phyloP scores from a whole-genome alignment of 2,329 filamentous ascomycete genomes.

The Aspergillus spinulosporus region DNA sequence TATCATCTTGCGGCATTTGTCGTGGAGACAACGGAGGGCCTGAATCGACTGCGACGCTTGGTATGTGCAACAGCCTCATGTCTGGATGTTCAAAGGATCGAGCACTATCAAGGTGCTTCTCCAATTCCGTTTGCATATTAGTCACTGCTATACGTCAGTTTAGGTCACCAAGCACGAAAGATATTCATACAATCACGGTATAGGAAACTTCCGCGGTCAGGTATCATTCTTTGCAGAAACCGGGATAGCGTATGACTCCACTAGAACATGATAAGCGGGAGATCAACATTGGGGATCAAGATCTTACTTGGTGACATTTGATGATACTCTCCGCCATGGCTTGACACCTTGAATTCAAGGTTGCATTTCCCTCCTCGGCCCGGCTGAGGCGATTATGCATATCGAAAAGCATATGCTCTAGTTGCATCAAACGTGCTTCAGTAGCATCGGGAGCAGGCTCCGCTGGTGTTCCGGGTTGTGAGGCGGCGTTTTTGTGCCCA shows the following conservation, averaged over 20 bases:
- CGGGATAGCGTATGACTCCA: constrained; percentile 84
- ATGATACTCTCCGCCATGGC: constrained; percentile 76
- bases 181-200: constrained; percentile 74
- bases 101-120: constrained; percentile 60
- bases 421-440: constrained; percentile 69
- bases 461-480: constrained; percentile 80
- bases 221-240: constrained; percentile 70
- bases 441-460: constrained; percentile 78
- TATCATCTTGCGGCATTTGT: constrained; percentile 82
- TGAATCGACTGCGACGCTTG: constrained; percentile 63
- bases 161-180: not conserved
- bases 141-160: constrained; percentile 43
- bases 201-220: constrained; percentile 71
- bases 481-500: constrained; percentile 69
- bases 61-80: constrained; percentile 66
- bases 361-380: constrained; percentile 78
- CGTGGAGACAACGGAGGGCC: constrained; percentile 78
- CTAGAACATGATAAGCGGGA: constrained; percentile 39
- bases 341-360: constrained; percentile 78
- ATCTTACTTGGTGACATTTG: constrained; percentile 65
- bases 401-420: constrained; percentile 84
- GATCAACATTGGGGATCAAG: not conserved
- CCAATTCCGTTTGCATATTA: constrained; percentile 64
- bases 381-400: constrained; percentile 73
- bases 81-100: constrained; percentile 60